phyloP scores from a whole-genome alignment of 2,329 filamentous ascomycete species.

The Fusarium dimerum region DNA sequence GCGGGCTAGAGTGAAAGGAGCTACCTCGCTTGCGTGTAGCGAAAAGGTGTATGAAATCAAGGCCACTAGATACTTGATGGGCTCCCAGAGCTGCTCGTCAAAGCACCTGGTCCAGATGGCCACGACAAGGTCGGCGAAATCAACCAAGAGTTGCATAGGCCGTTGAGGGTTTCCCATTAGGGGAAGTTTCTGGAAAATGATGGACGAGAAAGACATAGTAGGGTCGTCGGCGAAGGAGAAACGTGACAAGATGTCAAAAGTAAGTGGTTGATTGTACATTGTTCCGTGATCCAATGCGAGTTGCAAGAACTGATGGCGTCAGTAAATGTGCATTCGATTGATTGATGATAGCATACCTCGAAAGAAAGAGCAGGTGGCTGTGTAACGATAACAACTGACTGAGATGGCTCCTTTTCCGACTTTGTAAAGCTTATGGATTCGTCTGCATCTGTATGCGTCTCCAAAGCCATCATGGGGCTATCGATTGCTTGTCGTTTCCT shows the following conservation, averaged over 20 bases:
- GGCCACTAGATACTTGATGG: slow-evolving; percentile 66
- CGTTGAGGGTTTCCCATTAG: slow-evolving; percentile 50
- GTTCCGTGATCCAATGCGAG: slow-evolving; percentile 64
- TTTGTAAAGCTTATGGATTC: slow-evolving; percentile 35
- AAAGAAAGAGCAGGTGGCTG: slow-evolving; percentile 40
- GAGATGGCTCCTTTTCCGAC: slow-evolving; percentile 13
- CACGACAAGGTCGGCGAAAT: slow-evolving; percentile 65
- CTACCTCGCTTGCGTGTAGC: slow-evolving; percentile 59
- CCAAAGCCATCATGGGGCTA: slow-evolving; percentile 65
- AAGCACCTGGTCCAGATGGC: slow-evolving; percentile 69
- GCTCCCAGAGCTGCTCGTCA: slow-evolving; percentile 61
- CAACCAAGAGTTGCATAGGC: slow-evolving; percentile 59
- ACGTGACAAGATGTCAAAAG: slow-evolving; percentile 67
- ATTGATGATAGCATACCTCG: slow-evolving; percentile 40
- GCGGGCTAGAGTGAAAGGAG: slow-evolving; percentile 58
- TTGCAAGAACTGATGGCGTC: slow-evolving; percentile 54
- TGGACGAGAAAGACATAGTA: slow-evolving; percentile 61
- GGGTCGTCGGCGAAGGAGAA: slow-evolving; percentile 67
- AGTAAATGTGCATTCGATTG: slow-evolving; percentile 22
- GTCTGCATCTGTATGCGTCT: slow-evolving; percentile 49
- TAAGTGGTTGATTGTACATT: slow-evolving; percentile 56
- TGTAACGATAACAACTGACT: slow-evolving; percentile 22
- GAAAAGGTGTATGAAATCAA: slow-evolving; percentile 65
- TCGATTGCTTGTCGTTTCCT: slow-evolving; percentile 66
- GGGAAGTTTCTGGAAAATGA: slow-evolving; percentile 68